These are phyloP conservation scores for Verticillium longisporum DNA, from an alignment of 2,329 filamentous ascomycete species.

Conservation along the genomic window DNA sequence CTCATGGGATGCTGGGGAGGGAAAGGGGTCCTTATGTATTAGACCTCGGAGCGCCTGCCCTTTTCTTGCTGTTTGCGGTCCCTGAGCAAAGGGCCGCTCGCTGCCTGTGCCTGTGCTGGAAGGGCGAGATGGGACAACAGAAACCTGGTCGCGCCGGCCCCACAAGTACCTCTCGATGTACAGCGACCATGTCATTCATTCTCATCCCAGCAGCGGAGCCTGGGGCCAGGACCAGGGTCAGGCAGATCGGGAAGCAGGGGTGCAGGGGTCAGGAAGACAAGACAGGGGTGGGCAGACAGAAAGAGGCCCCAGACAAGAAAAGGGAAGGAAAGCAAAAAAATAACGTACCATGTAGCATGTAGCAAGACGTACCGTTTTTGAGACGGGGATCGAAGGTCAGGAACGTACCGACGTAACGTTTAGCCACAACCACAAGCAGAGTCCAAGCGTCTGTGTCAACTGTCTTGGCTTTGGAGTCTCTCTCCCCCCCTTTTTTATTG, in stretches of 20 bases:
- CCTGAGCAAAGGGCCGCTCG: not conserved
- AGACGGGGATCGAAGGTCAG: not conserved
- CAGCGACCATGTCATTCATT: not conserved
- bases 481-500: too few species aligned
- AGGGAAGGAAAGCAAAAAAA: not conserved
- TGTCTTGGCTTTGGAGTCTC: too few species aligned
- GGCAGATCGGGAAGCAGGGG: not conserved
- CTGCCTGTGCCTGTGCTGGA: not conserved
- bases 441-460: too few species aligned
- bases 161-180: not conserved
- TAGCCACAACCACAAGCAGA: too few species aligned
- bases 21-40: slow-evolving; percentile 13
- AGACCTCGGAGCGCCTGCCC: not conserved
- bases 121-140: not conserved
- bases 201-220: not conserved
- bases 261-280: not conserved
- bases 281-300: not conserved
- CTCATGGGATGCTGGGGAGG: slow-evolving; percentile 5
- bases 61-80: not conserved
- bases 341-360: too few species aligned
- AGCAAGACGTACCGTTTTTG: not conserved
- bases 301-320: not conserved
- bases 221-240: not conserved
- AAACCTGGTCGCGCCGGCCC: not conserved
- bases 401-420: too few species aligned